These are phyloP conservation scores for Cenchrus fungigraminus DNA, from an alignment of 176 grass and related monocot genomes.

Conservation along the genomic window DNA sequence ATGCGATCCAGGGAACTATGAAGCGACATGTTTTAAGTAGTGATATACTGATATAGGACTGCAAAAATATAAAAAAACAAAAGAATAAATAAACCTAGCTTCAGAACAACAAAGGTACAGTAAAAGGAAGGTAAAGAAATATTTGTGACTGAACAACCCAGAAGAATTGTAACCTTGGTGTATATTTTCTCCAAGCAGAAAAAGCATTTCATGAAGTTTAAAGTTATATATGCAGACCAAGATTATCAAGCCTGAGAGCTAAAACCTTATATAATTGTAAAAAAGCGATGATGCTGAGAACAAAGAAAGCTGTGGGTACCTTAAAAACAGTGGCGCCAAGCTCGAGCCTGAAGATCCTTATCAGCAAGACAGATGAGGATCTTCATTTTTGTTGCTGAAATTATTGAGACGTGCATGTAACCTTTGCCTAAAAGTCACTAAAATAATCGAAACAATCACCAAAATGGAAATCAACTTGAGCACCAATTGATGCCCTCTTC, in stretches of 20 bases:
- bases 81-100: not conserved
- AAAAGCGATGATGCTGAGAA: not conserved
- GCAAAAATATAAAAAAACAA: not conserved
- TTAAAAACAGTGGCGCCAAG: not conserved
- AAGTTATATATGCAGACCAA: not conserved
- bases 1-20: not conserved
- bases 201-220: not conserved
- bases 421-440: not conserved
- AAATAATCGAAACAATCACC: not conserved
- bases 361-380: not conserved
- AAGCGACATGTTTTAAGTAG: not conserved
- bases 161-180: not conserved
- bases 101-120: not conserved
- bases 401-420: not conserved
- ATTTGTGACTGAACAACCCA: not conserved
- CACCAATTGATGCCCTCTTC: not conserved
- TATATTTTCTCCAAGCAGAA: not conserved
- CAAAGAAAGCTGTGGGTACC: not conserved
- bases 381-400: conserved; percentile 6
- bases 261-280: not conserved
- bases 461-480: not conserved
- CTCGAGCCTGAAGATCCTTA: not conserved
- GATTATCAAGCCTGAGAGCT: not conserved
- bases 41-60: not conserved
- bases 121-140: not conserved